Percentiles rank a stretch among this genome's conserved stretches.
Conservation (phyloP, 2,329 filamentous ascomycete species). For the Cladophialophora chaetospira region DNA sequence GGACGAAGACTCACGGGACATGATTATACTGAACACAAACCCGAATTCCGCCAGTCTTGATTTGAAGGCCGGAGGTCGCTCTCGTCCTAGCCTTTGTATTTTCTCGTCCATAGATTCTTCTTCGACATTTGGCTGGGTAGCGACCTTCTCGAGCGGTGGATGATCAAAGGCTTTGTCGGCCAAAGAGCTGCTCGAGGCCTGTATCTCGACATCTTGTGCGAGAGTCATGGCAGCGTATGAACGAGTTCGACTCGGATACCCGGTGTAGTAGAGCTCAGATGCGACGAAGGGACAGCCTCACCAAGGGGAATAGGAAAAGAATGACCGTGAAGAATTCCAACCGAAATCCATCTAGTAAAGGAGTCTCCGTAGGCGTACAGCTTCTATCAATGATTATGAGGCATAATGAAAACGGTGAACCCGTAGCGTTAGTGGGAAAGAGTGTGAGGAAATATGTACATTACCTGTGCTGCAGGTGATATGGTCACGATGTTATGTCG, state of each 20-base stretch:
- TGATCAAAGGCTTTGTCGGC: background rate
- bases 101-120: constrained; percentile 33
- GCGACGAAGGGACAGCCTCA: too few species aligned
- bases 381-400: background rate
- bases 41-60: constrained; percentile 59
- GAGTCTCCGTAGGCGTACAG: background rate
- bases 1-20: too few species aligned
- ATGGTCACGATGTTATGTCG: background rate
- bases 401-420: background rate
- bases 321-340: background rate
- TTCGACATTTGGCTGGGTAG: constrained; percentile 22
- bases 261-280: too few species aligned
- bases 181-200: background rate
- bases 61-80: constrained; percentile 60
- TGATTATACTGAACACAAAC: constrained; percentile 64
- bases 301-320: background rate
- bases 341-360: background rate
- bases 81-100: constrained; percentile 63
- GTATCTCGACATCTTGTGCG: background rate
- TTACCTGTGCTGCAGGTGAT: background rate
- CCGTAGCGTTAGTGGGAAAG: background rate
- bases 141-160: constrained; percentile 5
- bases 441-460: background rate
- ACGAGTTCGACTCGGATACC: too few species aligned
- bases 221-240: too few species aligned